These are phyloP conservation scores for Paecilomyces fulvus DNA, from an alignment of 2,329 filamentous ascomycete species.

Conservation along the genomic window DNA sequence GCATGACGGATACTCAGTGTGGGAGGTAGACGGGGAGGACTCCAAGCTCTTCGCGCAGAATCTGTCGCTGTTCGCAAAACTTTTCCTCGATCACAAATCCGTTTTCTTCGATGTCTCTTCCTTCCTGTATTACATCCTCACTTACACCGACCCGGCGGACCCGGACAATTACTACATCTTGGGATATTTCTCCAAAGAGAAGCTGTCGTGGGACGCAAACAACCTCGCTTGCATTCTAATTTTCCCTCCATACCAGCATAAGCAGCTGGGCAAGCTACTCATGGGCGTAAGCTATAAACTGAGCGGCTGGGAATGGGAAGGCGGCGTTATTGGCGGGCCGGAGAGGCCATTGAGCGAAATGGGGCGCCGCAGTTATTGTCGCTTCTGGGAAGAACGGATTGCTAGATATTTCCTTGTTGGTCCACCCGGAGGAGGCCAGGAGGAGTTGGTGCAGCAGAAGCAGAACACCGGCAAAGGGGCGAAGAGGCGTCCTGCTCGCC, in stretches of 20 bases:
- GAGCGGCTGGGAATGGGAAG: constrained; percentile 60
- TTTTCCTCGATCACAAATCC: constrained; percentile 96
- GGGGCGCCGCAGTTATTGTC: constrained; percentile 70
- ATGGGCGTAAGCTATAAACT: constrained; percentile 95
- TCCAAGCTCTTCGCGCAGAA: constrained; percentile 91
- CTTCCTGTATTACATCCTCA: constrained; percentile 90
- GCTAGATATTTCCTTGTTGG: constrained; percentile 53
- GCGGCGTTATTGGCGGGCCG: constrained; percentile 72
- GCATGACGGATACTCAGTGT: constrained; percentile 73
- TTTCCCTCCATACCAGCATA: constrained; percentile 91
- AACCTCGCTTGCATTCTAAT: constrained; percentile 94
- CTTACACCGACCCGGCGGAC: constrained; percentile 54
- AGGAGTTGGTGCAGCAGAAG: constrained; percentile 21
- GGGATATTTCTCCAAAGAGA: constrained; percentile 99
- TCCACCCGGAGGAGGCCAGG: constrained; percentile 16
- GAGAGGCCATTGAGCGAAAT: constrained; percentile 89
- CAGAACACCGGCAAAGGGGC: constrained; percentile 23
- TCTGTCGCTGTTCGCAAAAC: constrained; percentile 88
- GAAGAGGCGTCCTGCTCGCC: constrained; percentile 34
- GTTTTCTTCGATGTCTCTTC: constrained; percentile 94
- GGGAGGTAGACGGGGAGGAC: constrained; percentile 85
- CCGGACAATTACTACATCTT: constrained; percentile 52
- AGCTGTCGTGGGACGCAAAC: constrained; percentile 97
- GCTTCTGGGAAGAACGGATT: constrained; percentile 81
- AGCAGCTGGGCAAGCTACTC: constrained; percentile 75